phyloP scores from a whole-genome alignment of 164 flowering plant genomes.

The Liriodendron chinense region DNA sequence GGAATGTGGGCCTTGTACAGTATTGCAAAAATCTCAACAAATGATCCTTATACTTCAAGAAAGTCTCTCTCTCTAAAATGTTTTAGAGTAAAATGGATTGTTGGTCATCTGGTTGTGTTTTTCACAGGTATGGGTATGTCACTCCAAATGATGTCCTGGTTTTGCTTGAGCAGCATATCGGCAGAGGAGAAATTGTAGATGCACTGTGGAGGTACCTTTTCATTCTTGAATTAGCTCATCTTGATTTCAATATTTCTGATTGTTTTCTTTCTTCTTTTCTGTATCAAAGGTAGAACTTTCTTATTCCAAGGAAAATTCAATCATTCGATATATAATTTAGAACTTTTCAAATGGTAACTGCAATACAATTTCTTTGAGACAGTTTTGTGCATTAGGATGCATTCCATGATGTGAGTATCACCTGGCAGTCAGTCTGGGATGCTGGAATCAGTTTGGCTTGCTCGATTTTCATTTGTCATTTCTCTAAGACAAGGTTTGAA shows the following conservation, averaged over 20 bases:
- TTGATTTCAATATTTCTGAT: neutral
- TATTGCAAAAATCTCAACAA: no score
- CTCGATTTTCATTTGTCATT: no score
- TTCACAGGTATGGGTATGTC: constrained; percentile 88
- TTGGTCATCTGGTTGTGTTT: neutral
- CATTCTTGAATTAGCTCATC: neutral
- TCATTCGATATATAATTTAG: no score
- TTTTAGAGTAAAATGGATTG: neutral
- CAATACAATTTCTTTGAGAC: no score
- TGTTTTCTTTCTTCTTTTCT: neutral
- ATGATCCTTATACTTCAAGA: neutral
- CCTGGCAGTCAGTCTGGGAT: no score
- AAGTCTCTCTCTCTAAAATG: no score
- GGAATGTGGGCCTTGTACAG: no score
- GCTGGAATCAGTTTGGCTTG: neutral
- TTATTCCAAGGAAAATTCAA: no score
- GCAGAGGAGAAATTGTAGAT: constrained; percentile 71
- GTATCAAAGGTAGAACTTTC: no score
- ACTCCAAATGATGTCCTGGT: constrained; percentile 75
- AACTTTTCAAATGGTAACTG: no score
- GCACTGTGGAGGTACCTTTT: constrained; percentile 67
- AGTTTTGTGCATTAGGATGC: no score
- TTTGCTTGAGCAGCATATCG: constrained; percentile 81
- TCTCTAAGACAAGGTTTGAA: neutral
- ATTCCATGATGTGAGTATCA: no score